phyloP scores from a whole-genome alignment of 305 asterid species.

The Nicotiana rustica region DNA sequence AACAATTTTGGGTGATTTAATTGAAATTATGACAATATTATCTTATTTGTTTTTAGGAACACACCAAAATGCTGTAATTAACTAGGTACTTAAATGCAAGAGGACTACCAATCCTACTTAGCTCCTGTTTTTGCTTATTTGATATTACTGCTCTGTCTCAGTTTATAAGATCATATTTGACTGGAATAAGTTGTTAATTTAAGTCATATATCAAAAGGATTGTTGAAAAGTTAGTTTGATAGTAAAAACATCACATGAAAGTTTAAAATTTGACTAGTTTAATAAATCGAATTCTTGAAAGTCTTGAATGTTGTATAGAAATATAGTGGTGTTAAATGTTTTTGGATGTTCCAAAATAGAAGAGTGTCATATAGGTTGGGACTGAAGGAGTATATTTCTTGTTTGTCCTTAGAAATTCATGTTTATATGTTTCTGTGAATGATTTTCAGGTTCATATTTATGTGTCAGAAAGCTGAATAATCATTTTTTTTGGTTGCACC shows the following conservation, averaged over 20 bases:
- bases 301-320: neutral
- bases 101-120: neutral
- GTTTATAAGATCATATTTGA: neutral
- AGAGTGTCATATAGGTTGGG: neutral
- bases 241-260: neutral
- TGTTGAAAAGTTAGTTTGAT: neutral
- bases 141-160: neutral
- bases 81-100: slow-evolving; percentile 8
- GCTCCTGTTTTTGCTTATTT: neutral
- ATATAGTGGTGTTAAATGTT: neutral
- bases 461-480: neutral
- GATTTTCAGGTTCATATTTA: slow-evolving; percentile 6
- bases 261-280: neutral
- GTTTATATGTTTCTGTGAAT: neutral
- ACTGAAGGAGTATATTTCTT: neutral
- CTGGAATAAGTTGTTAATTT: neutral
- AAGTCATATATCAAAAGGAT: neutral
- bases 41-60: neutral
- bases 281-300: neutral
- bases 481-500: neutral
- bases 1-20: neutral
- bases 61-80: neutral
- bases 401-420: neutral
- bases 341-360: neutral
- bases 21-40: neutral